A percentile compares a stretch with the other conserved stretches of the same genome.
Evolutionary conservation across 768 basidiomycete species (phyloP).

Genomic region (Sistotremastrum niveocremeum): DNA sequence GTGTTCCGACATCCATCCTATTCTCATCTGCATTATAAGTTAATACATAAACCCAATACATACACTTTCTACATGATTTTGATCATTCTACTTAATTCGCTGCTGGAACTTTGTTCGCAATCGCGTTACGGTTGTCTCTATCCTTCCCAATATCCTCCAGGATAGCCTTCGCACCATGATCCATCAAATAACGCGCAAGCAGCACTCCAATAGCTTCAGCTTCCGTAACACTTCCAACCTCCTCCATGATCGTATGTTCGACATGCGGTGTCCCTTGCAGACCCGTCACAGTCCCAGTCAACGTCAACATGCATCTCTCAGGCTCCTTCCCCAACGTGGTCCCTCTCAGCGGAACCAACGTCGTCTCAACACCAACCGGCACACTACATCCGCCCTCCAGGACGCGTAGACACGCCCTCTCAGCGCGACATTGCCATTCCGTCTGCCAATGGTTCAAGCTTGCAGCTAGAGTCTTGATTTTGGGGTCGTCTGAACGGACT

Average conservation of each 20-base stretch:
- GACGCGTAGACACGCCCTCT: slow-evolving; percentile 76
- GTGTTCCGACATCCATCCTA: too few species aligned
- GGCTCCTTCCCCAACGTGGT: slow-evolving; percentile 13
- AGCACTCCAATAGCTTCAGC: slow-evolving; percentile 56
- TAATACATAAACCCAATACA: too few species aligned
- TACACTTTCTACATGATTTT: too few species aligned
- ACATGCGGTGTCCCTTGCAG: slow-evolving; percentile 65
- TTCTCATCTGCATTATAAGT: too few species aligned
- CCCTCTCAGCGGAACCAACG: slow-evolving; percentile 19
- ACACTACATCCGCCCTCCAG: slow-evolving; percentile 97
- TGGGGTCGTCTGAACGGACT: slow-evolving; percentile 52
- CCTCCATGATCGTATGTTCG: slow-evolving; percentile 41
- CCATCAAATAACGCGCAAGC: slow-evolving; percentile 52
- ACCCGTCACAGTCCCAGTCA: slow-evolving; percentile 78
- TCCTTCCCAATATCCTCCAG: slow-evolving; percentile 73
- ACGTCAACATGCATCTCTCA: slow-evolving; percentile 25
- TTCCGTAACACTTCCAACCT: slow-evolving; percentile 38
- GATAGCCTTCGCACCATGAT: slow-evolving; percentile 62
- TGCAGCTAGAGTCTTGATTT: slow-evolving; percentile 48
- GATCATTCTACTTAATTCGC: too few species aligned
- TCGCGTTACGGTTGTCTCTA: slow-evolving; percentile 27
- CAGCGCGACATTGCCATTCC: slow-evolving; percentile 64
- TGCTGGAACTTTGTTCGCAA: too few species aligned
- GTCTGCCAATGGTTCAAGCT: slow-evolving; percentile 66
- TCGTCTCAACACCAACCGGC: slow-evolving; percentile 72